Evolutionary conservation across 768 basidiomycete genomes (phyloP).

Genomic region (Trametes meyenii): DNA sequence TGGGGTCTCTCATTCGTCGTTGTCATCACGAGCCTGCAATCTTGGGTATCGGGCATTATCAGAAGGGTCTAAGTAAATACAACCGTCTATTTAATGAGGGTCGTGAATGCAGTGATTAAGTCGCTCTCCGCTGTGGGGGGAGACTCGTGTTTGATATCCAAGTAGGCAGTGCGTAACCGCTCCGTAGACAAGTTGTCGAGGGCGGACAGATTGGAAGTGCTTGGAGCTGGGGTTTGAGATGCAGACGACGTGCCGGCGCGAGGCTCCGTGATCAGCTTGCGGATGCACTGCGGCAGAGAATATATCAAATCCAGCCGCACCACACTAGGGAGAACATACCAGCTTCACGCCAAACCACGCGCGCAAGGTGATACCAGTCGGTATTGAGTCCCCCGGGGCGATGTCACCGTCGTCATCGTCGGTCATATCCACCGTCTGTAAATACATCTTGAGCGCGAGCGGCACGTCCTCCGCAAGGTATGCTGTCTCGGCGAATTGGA

Average conservation of each 20-base stretch:
- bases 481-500: constrained; percentile 88
- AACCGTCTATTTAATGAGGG: constrained; percentile 25
- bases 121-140: constrained; percentile 28
- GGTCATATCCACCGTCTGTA: constrained; percentile 79
- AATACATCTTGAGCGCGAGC: constrained; percentile 77
- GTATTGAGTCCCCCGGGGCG: constrained; percentile 51
- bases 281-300: constrained; percentile 52
- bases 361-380: constrained; percentile 57
- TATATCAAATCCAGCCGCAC: not conserved
- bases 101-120: constrained; percentile 26
- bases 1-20: too few relatives aligned
- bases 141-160: constrained; percentile 32
- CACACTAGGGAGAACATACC: constrained; percentile 45
- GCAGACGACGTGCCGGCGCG: constrained; percentile 46
- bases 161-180: constrained; percentile 62
- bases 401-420: constrained; percentile 59
- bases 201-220: constrained; percentile 48
- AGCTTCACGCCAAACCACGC: constrained; percentile 87
- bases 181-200: constrained; percentile 78
- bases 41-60: constrained; percentile 13
- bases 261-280: constrained; percentile 50
- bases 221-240: constrained; percentile 59
- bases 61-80: not conserved
- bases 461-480: constrained; percentile 78
- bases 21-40: not conserved